Percentiles rank a stretch among this genome's conserved stretches.
These are phyloP conservation scores for Paraphaeosphaeria sporulosa DNA, from an alignment of 2,329 filamentous ascomycete species.

Conservation along the genomic window DNA sequence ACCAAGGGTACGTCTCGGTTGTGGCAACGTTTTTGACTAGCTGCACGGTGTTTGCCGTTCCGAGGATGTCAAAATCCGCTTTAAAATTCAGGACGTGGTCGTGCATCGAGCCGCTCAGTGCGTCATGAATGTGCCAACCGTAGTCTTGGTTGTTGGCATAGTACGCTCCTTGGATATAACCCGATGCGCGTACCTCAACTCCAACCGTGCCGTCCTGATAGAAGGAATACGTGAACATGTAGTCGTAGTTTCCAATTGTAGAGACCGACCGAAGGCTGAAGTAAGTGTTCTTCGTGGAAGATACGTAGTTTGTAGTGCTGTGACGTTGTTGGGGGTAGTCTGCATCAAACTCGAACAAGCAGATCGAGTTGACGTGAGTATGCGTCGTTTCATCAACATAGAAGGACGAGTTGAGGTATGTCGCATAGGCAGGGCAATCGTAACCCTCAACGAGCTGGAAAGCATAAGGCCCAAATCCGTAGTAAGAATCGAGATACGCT, in stretches of 20 bases:
- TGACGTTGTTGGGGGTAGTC: constrained; percentile 44
- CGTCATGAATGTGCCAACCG: constrained; percentile 49
- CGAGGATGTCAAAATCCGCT: constrained; percentile 50
- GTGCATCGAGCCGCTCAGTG: constrained; percentile 43
- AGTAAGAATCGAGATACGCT: constrained; percentile 58
- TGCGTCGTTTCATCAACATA: constrained; percentile 48
- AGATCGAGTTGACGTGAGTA: constrained; percentile 55
- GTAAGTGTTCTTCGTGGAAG: constrained; percentile 40
- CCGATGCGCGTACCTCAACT: constrained; percentile 34
- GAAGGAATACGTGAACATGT: constrained; percentile 36
- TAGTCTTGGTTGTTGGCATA: constrained; percentile 42
- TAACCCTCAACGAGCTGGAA: constrained; percentile 56
- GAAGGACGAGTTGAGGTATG: constrained; percentile 59
- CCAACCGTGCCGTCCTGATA: constrained; percentile 37
- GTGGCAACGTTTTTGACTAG: constrained; percentile 50
- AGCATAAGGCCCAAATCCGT: constrained; percentile 58
- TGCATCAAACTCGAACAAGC: constrained; percentile 43
- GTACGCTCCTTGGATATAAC: constrained; percentile 37
- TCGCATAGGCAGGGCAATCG: constrained; percentile 62
- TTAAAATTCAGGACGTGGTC: constrained; percentile 54
- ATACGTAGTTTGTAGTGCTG: constrained; percentile 30
- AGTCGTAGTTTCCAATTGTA: constrained; percentile 55
- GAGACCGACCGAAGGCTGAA: constrained; percentile 57
- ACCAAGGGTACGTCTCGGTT: constrained; percentile 59
- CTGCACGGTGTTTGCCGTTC: constrained; percentile 45